These are phyloP conservation scores for Plasmodium coatneyi DNA, from an alignment of 169 alveolate species.

Conservation along the genomic window DNA sequence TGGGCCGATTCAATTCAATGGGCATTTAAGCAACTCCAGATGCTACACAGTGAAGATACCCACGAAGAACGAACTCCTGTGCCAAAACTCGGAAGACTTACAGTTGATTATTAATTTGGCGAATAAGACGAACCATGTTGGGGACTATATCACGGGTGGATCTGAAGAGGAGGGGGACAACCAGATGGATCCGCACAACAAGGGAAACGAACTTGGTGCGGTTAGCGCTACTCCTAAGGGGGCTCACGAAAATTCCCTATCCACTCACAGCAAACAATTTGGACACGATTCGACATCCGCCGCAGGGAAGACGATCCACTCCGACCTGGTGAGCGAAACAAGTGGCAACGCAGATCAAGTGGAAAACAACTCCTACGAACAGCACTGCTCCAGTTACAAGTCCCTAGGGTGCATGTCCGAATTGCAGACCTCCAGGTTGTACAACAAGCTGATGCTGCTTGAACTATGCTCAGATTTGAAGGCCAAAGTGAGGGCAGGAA, in stretches of 20 bases:
- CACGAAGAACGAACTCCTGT: conserved; percentile 23
- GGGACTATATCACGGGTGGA: background rate
- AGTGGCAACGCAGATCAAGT: background rate
- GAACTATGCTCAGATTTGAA: conserved; percentile 78
- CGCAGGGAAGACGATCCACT: background rate
- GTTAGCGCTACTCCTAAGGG: background rate
- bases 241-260: background rate
- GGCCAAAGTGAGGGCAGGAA: conserved; percentile 78
- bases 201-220: background rate
- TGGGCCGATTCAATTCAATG: conserved; percentile 97
- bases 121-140: background rate
- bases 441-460: conserved; percentile 78
- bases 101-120: conserved; percentile 36
- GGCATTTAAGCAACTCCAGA: conserved; percentile 80
- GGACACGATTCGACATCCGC: background rate
- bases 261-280: background rate
- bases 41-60: conserved; percentile 78
- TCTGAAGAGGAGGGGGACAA: background rate
- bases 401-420: conserved; percentile 74
- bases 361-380: conserved; percentile 6
- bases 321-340: background rate
- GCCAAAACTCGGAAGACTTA: conserved; percentile 48
- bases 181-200: background rate
- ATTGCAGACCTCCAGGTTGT: conserved; percentile 76
- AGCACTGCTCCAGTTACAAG: conserved; percentile 27